Conservation (phyloP, 2,329 filamentous ascomycete species). For the Colletotrichum neosansevieriae region DNA sequence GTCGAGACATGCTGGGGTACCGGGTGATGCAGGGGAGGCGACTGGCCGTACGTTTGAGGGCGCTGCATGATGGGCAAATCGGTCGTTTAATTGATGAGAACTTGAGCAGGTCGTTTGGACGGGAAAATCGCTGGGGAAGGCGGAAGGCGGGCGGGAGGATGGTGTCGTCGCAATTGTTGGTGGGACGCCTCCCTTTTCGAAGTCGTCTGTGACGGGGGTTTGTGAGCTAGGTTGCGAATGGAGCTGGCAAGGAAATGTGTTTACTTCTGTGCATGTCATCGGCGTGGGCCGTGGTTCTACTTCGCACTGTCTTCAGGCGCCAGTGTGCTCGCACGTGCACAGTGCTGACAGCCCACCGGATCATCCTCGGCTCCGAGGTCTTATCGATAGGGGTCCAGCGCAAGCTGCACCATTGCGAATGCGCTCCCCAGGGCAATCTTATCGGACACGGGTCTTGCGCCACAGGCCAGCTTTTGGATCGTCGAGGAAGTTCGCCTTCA, state of each 20-base stretch:
- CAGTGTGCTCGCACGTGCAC: accelerated
- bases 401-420: constrained; percentile 6
- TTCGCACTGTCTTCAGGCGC: not conserved
- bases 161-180: constrained; percentile 19
- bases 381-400: constrained; percentile 30
- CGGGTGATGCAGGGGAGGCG: constrained; percentile 94
- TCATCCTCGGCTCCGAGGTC: constrained; percentile 4
- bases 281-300: not conserved
- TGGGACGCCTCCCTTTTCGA: constrained; percentile 35
- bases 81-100: not conserved
- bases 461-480: constrained; percentile 38
- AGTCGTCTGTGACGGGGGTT: constrained; percentile 32
- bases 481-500: constrained; percentile 32
- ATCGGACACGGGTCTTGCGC: constrained; percentile 33
- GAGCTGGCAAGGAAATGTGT: constrained; percentile 45
- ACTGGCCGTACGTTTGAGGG: constrained; percentile 82
- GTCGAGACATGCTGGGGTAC: constrained; percentile 98
- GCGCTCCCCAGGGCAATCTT: constrained; percentile 14
- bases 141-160: not conserved
- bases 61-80: constrained; percentile 79
- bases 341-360: not conserved
- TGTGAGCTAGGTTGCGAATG: constrained; percentile 27
- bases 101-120: not conserved
- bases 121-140: too few species aligned
- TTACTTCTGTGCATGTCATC: constrained; percentile 43